phyloP scores from a whole-genome alignment of 1,284 basidiomycete genomes.

The Microbotryum saponariae region DNA sequence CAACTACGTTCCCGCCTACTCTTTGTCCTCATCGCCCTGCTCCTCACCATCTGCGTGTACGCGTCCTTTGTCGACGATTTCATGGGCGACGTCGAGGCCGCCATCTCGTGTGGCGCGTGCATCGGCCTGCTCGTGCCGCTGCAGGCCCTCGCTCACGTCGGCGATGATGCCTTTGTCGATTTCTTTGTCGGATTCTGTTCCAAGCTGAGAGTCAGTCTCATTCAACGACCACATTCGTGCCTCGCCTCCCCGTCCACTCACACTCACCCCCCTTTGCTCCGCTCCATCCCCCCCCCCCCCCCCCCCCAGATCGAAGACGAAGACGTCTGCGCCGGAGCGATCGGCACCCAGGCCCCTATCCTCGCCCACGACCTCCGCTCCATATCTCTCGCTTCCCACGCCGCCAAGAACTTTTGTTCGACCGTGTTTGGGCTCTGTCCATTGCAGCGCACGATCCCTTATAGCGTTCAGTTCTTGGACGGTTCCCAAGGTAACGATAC shows the following conservation, averaged over 20 bases:
- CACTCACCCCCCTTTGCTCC: too few relatives aligned
- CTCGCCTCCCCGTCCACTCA: not conserved
- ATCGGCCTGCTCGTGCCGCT: conserved; percentile 34
- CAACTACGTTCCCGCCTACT: conserved; percentile 13
- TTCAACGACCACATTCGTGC: not conserved
- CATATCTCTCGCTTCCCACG: conserved; percentile 48
- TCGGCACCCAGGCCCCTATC: conserved; percentile 51
- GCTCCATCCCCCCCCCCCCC: not conserved
- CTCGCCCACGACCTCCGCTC: conserved; percentile 52
- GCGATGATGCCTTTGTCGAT: conserved; percentile 35
- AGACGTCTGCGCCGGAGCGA: conserved; percentile 53
- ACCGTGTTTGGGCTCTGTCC: conserved; percentile 52
- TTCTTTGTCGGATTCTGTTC: conserved; percentile 33
- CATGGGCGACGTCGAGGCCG: conserved; percentile 30
- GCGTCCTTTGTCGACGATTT: conserved; percentile 32
- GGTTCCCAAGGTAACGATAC: not conserved
- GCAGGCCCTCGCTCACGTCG: conserved; percentile 33
- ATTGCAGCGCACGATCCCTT: conserved; percentile 37
- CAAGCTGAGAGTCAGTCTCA: conserved; percentile 24
- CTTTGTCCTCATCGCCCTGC: conserved; percentile 10
- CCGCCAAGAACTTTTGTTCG: conserved; percentile 53
- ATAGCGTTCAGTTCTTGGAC: conserved; percentile 19
- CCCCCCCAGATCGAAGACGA: conserved; percentile 39
- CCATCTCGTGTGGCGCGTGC: conserved; percentile 33
- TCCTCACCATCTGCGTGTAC: conserved; percentile 29